phyloP scores from a whole-genome alignment of 169 alveolate species.

The Plasmodium malariae region DNA sequence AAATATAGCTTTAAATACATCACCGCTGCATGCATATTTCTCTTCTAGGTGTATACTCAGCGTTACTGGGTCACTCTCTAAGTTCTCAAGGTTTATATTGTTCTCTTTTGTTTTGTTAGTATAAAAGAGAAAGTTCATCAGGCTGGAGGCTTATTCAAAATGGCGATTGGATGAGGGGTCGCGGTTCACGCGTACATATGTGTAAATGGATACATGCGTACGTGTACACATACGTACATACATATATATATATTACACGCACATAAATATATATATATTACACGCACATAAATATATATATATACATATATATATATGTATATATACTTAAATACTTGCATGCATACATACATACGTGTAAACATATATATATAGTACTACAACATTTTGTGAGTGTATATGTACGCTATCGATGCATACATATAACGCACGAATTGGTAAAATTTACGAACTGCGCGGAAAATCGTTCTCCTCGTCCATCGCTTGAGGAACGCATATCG shows the following conservation, averaged over 20 bases:
- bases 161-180: no score
- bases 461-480: no score
- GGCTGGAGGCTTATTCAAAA: no score
- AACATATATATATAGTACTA: no score
- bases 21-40: constrained; percentile 31
- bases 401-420: not conserved
- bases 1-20: constrained; percentile 30
- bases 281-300: not conserved
- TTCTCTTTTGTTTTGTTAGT: not conserved
- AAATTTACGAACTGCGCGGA: no score
- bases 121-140: constrained; percentile 38
- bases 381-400: not conserved
- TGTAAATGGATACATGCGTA: not conserved
- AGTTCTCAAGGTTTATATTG: constrained; percentile 4
- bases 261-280: not conserved
- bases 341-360: not conserved
- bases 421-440: no score
- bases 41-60: constrained; percentile 30
- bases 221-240: not conserved
- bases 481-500: no score
- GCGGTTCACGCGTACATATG: not conserved
- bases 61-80: constrained; percentile 18
- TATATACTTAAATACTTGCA: no score
- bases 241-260: not conserved
- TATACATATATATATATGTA: not conserved